These are phyloP conservation scores for Ramaria sp. DNA, from an alignment of 768 basidiomycete species.

Conservation along the genomic window DNA sequence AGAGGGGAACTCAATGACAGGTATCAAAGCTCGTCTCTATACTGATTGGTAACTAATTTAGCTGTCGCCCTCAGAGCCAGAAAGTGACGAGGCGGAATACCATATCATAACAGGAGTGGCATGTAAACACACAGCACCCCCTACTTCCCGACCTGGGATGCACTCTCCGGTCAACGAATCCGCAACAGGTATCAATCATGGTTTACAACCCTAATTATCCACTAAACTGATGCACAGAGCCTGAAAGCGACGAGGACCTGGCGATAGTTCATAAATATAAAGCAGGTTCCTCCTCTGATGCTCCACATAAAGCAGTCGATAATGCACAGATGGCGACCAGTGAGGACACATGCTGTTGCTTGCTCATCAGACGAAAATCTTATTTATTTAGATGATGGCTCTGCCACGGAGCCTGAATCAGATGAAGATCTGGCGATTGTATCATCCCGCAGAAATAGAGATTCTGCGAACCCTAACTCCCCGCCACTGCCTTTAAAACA, in stretches of 20 bases:
- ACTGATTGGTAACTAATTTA: neutral
- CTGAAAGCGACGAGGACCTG: conserved; percentile 2
- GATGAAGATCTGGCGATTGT: conserved; percentile 16
- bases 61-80: neutral
- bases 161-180: neutral
- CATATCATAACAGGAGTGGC: neutral
- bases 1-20: neutral
- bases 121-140: neutral
- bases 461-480: conserved; percentile 19
- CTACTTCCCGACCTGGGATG: neutral
- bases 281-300: neutral
- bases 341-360: neutral
- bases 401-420: conserved; percentile 38
- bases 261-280: neutral
- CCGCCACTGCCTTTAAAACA: conserved; percentile 3
- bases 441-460: conserved; percentile 15
- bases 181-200: neutral
- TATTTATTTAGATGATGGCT: conserved; percentile 17
- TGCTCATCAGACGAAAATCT: neutral
- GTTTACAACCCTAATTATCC: neutral
- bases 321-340: neutral
- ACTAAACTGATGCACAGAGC: neutral
- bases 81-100: neutral
- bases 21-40: neutral
- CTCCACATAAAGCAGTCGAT: neutral